A percentile compares a stretch with the other conserved stretches of the same genome.
phyloP scores from a whole-genome alignment of 1,284 basidiomycete species.

The Tilletia caries region DNA sequence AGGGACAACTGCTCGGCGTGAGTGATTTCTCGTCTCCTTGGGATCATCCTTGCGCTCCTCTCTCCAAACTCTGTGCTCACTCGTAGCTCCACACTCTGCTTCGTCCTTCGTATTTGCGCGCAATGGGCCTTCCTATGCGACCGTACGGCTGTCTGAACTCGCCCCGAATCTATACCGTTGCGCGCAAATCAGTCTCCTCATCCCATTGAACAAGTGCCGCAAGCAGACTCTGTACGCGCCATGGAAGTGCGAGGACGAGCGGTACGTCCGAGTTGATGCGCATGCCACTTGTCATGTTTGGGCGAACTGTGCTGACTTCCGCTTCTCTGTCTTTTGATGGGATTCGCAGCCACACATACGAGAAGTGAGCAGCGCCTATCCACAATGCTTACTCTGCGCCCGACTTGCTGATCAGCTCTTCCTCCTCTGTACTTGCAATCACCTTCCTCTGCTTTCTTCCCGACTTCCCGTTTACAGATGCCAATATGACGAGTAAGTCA shows the following conservation, averaged over 20 bases:
- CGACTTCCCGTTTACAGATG: too few species aligned
- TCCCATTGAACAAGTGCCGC: slow-evolving; percentile 79
- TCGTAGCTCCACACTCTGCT: neutral
- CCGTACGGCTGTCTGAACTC: too few species aligned
- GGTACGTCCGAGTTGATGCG: slow-evolving; percentile 49
- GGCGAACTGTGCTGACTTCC: neutral
- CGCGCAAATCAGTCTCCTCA: slow-evolving; percentile 64
- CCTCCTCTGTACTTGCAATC: neutral
- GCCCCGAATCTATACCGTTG: too few species aligned
- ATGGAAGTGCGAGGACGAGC: slow-evolving; percentile 78
- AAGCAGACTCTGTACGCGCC: slow-evolving; percentile 69
- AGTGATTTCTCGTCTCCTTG: slow-evolving; percentile 51
- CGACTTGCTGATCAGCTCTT: neutral
- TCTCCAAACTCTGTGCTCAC: neutral
- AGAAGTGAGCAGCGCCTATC: slow-evolving; percentile 30
- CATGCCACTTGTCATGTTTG: too few species aligned
- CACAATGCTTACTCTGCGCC: too few species aligned
- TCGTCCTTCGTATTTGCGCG: slow-evolving; percentile 16
- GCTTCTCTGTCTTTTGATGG: neutral
- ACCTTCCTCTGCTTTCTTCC: neutral
- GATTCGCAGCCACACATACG: slow-evolving; percentile 42
- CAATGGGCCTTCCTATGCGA: neutral
- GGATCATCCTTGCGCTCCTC: neutral
- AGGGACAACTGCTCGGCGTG: slow-evolving; percentile 88
- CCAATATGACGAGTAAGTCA: slow-evolving; percentile 50